These are phyloP conservation scores for Fusarium sterilihyphosum DNA, from an alignment of 2,329 filamentous ascomycete genomes.

Conservation along the genomic window DNA sequence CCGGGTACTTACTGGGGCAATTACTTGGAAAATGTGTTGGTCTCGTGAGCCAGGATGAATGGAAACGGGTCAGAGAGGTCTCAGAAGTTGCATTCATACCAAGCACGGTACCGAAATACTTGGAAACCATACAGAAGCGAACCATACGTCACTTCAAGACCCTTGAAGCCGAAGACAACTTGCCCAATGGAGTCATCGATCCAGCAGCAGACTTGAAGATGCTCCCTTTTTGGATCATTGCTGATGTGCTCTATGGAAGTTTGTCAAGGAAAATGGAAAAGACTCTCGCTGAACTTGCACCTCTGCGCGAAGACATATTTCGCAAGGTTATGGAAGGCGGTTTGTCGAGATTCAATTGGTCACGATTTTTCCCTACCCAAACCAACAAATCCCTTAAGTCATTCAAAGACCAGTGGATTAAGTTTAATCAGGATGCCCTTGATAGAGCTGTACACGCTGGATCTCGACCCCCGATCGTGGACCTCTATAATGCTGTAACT, in stretches of 20 bases:
- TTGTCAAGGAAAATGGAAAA: neutral
- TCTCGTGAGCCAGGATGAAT: neutral
- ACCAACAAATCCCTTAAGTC: neutral
- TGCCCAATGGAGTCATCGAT: neutral
- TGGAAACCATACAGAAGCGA: neutral
- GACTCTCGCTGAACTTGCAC: neutral
- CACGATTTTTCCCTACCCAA: neutral
- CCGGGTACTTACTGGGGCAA: neutral
- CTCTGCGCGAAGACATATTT: neutral
- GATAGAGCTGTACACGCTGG: neutral
- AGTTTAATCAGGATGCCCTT: neutral
- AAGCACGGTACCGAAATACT: neutral
- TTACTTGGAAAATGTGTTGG: neutral
- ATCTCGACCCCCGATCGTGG: neutral
- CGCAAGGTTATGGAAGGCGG: neutral
- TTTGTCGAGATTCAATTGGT: neutral
- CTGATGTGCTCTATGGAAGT: neutral
- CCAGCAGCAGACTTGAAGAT: neutral
- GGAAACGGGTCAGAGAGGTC: neutral
- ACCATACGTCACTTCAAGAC: neutral
- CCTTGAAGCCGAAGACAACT: neutral
- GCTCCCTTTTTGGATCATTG: neutral
- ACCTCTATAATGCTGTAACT: neutral
- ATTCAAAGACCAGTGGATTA: neutral
- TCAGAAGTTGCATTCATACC: neutral